Base-by-base conservation (phyloP, 441 rosid species). In the Gossypium gossypioides region DNA sequence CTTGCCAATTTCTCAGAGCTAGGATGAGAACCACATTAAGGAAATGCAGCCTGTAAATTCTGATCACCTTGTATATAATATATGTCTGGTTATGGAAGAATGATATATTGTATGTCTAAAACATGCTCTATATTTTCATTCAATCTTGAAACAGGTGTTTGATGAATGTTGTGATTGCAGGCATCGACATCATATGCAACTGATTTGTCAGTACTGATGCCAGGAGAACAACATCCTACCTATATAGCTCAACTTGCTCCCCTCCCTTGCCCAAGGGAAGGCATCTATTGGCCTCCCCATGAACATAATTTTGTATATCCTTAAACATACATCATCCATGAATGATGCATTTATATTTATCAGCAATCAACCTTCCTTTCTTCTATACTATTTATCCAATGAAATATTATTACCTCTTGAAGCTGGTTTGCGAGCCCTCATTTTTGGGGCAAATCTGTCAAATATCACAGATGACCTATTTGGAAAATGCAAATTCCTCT, bases 201-300 rank as follows among this genome's bases (percentile, higher is more conserved):
- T 4, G 97, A 90, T 77, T 85, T 86, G 77, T 88, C 96, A 51
- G 96, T 94, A 32, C 63, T 90, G 84, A 94, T 94, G 98, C 98
- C 98, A 0, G 98, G 97, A 32, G 86, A 89, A 76, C 81, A 83
- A 12, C 46, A 80, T 54, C 96, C 98, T 15, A 91, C 96, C 61
- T 85, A 78, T 80, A 88, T 94, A 64, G 98, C 98, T 10, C 91
- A 86, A 74, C 93, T 91, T 13, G 93, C 96, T 57, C 98, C 98
- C 21, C 84, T 91, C 13, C 91, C 98, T 54, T 86, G 96, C 75
- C 75, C 75, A 21, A 89, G 96, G 76, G 97, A 94, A 82, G 85
- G 88, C 69, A 76, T 86, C 44, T 78, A 54, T 63, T 88, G 91
- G 91, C 93, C 96, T 69, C 64, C 81, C 50, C 92, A 87, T 71